Evolutionary conservation across 2,329 filamentous ascomycete genomes (phyloP), one percentile per base, ranked within the genome.

Genomic region (Aspergillus vadensis): DNA sequence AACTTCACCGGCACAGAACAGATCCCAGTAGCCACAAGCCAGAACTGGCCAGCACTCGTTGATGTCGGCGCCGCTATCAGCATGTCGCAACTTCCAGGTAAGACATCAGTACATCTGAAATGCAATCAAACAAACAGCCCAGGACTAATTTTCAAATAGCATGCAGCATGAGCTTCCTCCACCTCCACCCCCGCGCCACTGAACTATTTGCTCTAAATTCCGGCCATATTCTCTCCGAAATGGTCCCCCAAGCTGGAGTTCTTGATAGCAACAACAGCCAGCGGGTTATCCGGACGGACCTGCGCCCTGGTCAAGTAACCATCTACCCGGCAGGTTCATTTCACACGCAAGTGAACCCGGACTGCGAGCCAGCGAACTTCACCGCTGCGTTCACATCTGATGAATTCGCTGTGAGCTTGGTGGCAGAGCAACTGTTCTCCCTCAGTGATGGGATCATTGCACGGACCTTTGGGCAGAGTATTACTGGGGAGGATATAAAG

Each of bases 311-410:
- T 3, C 63, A 63, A 59, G 54, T 70, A 44, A 70, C 69, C 1
- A 55, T 70, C 30, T 70, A 63, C 50, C 69, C 67, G n/a, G 65
- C 64, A 5, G 67, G 69, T 0, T 70, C 64, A 23, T 70, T 70
- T 43, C 68, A 70, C 53, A 67, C 67, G 39, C 68, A 70, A 59
- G 63, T 70, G 50, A 70, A 70, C 43, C 69, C 67, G 15, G 64
- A 70, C 36, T 70, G 69, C 39, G 64, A 66, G 57, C 55, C 68
- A 1, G 68, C 69, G 25, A 65, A 63, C 27, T 70, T 69, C 41
- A 58, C 68, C 21, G 69, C 68, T 7, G 65, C 68, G 1, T 68
- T 70, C n/a, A 68, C 38, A 0, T 57, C 58, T 0, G 69, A 70
- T 10, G 67, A 70, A 47, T 67, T 66, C 57, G 64, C 68, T 0